phyloP scores from a whole-genome alignment of 2,329 filamentous ascomycete species.

The Fusarium sarcochroum region DNA sequence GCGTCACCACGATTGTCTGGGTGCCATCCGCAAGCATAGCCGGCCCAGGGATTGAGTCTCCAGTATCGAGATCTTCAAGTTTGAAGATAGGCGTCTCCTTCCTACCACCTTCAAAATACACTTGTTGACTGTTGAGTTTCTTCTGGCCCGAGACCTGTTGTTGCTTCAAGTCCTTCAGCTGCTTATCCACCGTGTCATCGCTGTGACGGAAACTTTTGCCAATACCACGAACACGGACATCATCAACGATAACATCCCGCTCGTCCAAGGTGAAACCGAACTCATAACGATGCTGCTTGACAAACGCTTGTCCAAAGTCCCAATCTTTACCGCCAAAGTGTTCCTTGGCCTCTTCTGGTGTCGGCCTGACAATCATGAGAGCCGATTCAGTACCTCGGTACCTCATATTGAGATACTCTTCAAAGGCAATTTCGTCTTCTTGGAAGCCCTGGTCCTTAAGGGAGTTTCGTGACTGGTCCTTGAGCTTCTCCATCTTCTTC shows the following conservation, averaged over 20 bases:
- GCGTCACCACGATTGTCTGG: conserved; percentile 92
- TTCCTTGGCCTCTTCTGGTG: conserved; percentile 70
- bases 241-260: conserved; percentile 89
- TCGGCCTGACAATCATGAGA: conserved; percentile 87
- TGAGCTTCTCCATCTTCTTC: conserved; percentile 83
- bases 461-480: conserved; percentile 77
- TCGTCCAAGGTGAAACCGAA: conserved; percentile 91
- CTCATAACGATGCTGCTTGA: conserved; percentile 90
- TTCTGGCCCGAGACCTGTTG: conserved; percentile 71
- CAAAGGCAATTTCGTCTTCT: conserved; percentile 81
- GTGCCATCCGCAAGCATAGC: conserved; percentile 90
- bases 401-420: conserved; percentile 94
- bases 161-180: conserved; percentile 78
- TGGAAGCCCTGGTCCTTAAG: conserved; percentile 85
- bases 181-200: conserved; percentile 87
- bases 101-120: conserved; percentile 89
- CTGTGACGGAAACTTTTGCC: conserved; percentile 87
- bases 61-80: conserved; percentile 79
- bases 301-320: conserved; percentile 87
- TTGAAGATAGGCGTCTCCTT: conserved; percentile 86
- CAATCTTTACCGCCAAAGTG: conserved; percentile 76
- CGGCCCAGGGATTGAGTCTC: conserved; percentile 81
- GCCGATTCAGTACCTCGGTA: conserved; percentile 93
- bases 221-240: conserved; percentile 89
- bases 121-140: conserved; percentile 74